These are phyloP conservation scores for Cladosporium phlei DNA, from an alignment of 2,329 filamentous ascomycete species.

Conservation along the genomic window DNA sequence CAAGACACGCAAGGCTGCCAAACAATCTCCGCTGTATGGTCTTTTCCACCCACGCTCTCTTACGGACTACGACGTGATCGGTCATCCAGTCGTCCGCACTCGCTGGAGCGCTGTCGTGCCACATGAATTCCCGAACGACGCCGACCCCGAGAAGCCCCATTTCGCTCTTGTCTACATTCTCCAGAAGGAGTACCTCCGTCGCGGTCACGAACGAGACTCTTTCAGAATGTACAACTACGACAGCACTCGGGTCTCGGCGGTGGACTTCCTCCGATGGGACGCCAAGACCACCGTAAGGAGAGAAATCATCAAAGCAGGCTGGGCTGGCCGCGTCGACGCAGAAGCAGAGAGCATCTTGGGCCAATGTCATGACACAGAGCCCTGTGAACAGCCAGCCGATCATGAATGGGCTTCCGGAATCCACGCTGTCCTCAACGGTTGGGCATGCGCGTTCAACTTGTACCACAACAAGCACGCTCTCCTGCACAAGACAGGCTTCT, in stretches of 20 bases:
- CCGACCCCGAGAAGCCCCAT: no score
- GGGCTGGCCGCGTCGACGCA: background rate
- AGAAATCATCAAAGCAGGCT: background rate
- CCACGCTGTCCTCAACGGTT: constrained; percentile 6
- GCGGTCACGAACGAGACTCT: background rate
- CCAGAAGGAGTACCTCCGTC: no score
- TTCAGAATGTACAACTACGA: background rate
- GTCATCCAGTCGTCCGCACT: background rate
- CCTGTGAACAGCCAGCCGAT: background rate
- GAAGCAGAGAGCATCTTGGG: background rate
- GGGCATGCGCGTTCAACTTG: background rate
- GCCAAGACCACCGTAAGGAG: background rate
- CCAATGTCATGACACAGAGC: background rate
- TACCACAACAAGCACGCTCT: background rate
- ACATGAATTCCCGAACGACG: no score
- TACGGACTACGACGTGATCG: background rate
- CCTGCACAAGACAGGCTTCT: constrained; percentile 2
- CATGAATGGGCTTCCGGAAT: background rate
- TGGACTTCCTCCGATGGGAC: no score
- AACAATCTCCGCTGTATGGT: background rate
- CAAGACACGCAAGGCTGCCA: background rate
- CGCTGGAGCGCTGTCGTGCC: constrained; percentile 1
- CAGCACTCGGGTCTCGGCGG: no score
- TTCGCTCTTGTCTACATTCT: no score
- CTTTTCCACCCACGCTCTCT: constrained; percentile 8